These are phyloP conservation scores for Penicillium canescens DNA, from an alignment of 495 filamentous ascomycete species.

Conservation along the genomic window DNA sequence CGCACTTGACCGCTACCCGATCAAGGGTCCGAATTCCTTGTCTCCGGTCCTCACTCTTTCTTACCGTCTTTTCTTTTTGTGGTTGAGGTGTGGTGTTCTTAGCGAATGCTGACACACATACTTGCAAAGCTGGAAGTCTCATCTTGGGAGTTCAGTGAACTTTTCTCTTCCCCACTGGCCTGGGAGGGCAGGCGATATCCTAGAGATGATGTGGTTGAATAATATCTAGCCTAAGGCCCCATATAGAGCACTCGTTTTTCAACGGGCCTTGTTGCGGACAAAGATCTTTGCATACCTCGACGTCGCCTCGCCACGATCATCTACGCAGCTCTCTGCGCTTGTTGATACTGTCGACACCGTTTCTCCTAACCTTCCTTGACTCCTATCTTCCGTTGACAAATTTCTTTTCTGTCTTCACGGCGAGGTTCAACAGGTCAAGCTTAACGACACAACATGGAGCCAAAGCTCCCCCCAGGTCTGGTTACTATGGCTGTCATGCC, in stretches of 20 bases:
- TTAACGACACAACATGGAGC: slow-evolving; percentile 32
- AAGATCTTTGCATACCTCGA: neutral
- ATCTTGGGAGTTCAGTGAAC: too few relatives aligned
- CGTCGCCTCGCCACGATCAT: neutral
- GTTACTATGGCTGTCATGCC: slow-evolving; percentile 35
- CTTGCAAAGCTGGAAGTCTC: too few relatives aligned
- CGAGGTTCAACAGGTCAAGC: neutral
- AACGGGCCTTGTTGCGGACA: neutral
- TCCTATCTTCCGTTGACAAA: neutral
- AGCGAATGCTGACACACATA: too few relatives aligned
- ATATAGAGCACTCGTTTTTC: too few relatives aligned
- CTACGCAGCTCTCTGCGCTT: neutral
- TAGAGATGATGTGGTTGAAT: too few relatives aligned
- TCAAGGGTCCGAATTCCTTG: neutral
- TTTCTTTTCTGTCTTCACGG: neutral
- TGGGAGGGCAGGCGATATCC: too few relatives aligned
- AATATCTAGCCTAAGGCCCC: too few relatives aligned
- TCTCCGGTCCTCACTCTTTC: neutral
- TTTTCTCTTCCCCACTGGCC: too few relatives aligned
- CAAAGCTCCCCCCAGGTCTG: slow-evolving; percentile 51
- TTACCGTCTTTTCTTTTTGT: neutral
- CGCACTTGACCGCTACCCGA: neutral
- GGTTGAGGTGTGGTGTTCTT: too few relatives aligned
- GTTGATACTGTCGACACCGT: too few relatives aligned
- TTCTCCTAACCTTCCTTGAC: neutral